Conservation (phyloP, 2,329 filamentous ascomycete genomes). For the Ascomycota sp. region DNA sequence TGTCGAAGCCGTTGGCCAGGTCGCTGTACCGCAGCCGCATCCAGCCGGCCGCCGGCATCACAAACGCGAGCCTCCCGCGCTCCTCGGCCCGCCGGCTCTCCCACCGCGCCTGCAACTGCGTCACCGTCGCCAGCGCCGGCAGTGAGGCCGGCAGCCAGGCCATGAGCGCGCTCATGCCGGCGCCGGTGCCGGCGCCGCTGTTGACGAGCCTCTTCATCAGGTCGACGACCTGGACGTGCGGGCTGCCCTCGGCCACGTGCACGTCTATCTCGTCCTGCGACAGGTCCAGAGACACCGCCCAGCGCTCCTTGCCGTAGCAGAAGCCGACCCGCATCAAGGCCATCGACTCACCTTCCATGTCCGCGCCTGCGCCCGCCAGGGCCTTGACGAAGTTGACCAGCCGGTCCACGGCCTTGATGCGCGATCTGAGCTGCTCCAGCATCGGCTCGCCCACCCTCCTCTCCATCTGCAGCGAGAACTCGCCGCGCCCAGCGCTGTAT, state of each 20-base stretch:
- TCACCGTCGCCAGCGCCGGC: conserved; percentile 41
- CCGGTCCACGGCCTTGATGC: conserved; percentile 46
- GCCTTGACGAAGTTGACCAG: conserved; percentile 51
- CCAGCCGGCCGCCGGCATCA: conserved; percentile 34
- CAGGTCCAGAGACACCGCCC: conserved; percentile 35
- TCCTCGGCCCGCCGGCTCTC: conserved; percentile 17
- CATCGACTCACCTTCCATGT: conserved; percentile 36
- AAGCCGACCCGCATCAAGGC: conserved; percentile 46
- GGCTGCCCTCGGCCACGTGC: conserved; percentile 39
- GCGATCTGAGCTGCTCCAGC: conserved; percentile 34
- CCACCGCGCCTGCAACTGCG: conserved; percentile 38
- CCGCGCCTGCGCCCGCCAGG: conserved; percentile 32
- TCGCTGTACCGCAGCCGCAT: conserved; percentile 27
- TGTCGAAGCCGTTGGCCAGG: conserved; percentile 7
- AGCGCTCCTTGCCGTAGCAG: conserved; percentile 31
- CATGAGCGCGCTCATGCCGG: too few relatives aligned
- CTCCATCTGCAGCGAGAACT: conserved; percentile 40
- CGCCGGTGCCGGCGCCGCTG: conserved; percentile 27
- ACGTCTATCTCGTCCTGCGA: conserved; percentile 32
- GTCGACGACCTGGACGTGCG: conserved; percentile 43
- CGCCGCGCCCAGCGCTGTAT: conserved; percentile 37
- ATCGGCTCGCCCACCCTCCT: conserved; percentile 37
- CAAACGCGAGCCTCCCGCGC: conserved; percentile 27
- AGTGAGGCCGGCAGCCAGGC: conserved; percentile 38
- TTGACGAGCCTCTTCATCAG: conserved; percentile 39